These are phyloP conservation scores for Phylloporus sp. DNA, from an alignment of 768 basidiomycete species.

Conservation along the genomic window DNA sequence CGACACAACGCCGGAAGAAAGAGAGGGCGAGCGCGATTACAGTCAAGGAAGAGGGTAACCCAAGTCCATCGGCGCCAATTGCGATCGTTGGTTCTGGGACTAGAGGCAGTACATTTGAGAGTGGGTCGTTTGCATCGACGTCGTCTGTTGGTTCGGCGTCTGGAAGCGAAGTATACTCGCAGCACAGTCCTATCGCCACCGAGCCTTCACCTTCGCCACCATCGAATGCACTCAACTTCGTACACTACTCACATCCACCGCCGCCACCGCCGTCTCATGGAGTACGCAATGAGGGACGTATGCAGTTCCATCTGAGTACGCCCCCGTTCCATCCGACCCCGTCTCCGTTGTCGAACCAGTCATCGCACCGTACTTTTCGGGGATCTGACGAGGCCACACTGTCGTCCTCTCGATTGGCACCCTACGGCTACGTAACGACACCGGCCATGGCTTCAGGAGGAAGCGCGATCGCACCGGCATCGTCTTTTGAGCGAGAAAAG, in stretches of 20 bases:
- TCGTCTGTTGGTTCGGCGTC: conserved; percentile 55
- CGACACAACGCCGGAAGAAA: conserved; percentile 54
- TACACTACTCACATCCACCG: conserved; percentile 48
- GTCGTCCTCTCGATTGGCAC: conserved; percentile 35
- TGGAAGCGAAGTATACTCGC: conserved; percentile 53
- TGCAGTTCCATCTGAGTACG: conserved; percentile 20
- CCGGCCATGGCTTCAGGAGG: conserved; percentile 35
- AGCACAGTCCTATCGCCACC: conserved; percentile 39
- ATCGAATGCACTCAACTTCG: conserved; percentile 49
- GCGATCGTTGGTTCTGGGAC: conserved; percentile 44
- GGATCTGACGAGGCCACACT: conserved; percentile 34
- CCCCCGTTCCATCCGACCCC: conserved; percentile 39
- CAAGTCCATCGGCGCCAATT: conserved; percentile 32
- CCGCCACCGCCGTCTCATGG: conserved; percentile 34
- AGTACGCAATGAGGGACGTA: conserved; percentile 29
- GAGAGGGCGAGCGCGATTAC: conserved; percentile 43
- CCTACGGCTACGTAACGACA: conserved; percentile 37
- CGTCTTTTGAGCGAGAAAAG: conserved; percentile 56
- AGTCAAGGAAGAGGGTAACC: conserved; percentile 25
- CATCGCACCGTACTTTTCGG: conserved; percentile 34
- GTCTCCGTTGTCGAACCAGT: conserved; percentile 34
- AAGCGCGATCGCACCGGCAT: conserved; percentile 21
- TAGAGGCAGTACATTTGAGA: conserved; percentile 46
- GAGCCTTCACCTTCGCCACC: conserved; percentile 69
- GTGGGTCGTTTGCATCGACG: conserved; percentile 42